Conservation (phyloP, 2,329 filamentous ascomycete species). For the Fusarium scirpi region DNA sequence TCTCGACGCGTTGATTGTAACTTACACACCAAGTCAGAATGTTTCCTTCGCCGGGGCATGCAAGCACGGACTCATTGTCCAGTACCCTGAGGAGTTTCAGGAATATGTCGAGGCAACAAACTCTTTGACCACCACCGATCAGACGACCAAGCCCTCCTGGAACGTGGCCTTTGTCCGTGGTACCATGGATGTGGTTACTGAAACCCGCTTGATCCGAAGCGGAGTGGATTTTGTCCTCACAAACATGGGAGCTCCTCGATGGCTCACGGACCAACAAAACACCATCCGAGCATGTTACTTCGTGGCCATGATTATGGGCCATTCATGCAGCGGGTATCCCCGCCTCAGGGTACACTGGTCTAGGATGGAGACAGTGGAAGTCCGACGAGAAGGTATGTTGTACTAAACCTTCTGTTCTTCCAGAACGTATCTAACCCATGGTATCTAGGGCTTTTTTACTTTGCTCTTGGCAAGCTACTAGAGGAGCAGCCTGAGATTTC, state of each 20-base stretch:
- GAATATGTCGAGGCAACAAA: not conserved
- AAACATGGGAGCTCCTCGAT: not conserved
- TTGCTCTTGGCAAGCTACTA: not conserved
- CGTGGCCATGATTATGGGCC: rapidly evolving
- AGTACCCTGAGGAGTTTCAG: not conserved
- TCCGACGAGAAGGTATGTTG: not conserved
- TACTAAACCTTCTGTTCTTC: not conserved
- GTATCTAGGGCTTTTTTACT: constrained; percentile 3
- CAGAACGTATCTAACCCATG: not conserved
- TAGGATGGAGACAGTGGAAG: not conserved
- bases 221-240: not conserved
- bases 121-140: not conserved
- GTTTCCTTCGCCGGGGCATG: not conserved
- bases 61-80: not conserved
- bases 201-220: too few relatives aligned
- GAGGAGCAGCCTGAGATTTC: not conserved
- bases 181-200: not conserved
- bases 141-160: not conserved
- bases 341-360: not conserved
- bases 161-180: not conserved
- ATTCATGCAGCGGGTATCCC: not conserved
- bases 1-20: not conserved
- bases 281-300: not conserved
- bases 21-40: not conserved
- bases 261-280: not conserved